Percentiles rank a stretch among this genome's conserved stretches.
These are phyloP conservation scores for Pseudomassariella vexata DNA, from an alignment of 2,329 filamentous ascomycete species.

Conservation along the genomic window DNA sequence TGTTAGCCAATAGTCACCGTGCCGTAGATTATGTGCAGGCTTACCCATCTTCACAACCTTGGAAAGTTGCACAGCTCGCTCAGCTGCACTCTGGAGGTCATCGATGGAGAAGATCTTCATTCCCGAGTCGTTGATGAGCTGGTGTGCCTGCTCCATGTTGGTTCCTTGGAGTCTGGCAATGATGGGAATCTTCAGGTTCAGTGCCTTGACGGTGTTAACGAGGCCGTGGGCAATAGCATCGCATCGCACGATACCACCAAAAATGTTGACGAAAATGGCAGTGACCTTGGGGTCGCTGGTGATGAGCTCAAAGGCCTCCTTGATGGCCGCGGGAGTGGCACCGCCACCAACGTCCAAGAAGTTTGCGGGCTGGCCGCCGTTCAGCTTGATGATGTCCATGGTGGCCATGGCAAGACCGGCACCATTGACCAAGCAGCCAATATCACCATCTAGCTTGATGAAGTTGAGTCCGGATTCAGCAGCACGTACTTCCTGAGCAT, in stretches of 20 bases:
- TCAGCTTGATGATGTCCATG: conserved; percentile 99
- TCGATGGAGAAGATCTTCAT: conserved; percentile 99
- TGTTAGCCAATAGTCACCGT: conserved; percentile 14
- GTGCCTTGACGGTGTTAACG: conserved; percentile 87
- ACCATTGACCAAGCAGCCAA: conserved; percentile 98
- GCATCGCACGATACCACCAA: conserved; percentile 96
- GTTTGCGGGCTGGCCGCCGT: conserved; percentile 92
- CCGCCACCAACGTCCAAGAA: conserved; percentile 98
- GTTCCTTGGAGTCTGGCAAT: conserved; percentile 96
- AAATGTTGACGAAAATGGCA: conserved; percentile 99
- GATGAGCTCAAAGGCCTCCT: conserved; percentile 97
- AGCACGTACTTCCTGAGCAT: conserved; percentile 94
- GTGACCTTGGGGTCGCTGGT: conserved; percentile 97
- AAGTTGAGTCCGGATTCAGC: conserved; percentile 95
- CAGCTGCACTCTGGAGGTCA: conserved; percentile 91
- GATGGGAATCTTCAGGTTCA: conserved; percentile 95
- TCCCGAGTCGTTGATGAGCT: conserved; percentile 91
- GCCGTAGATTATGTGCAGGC: conserved; percentile 27
- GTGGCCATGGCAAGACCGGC: conserved; percentile 99
- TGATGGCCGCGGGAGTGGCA: conserved; percentile 93
- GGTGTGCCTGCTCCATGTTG: conserved; percentile 92
- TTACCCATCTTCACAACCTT: conserved; percentile 98
- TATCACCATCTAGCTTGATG: conserved; percentile 99
- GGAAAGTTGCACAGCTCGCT: conserved; percentile 97
- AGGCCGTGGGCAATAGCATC: conserved; percentile 95